Percentiles rank a stretch among this genome's conserved stretches.
These are phyloP conservation scores for Globisporangium cederbergense DNA, from an alignment of 352 stramenopile species.

Conservation along the genomic window DNA sequence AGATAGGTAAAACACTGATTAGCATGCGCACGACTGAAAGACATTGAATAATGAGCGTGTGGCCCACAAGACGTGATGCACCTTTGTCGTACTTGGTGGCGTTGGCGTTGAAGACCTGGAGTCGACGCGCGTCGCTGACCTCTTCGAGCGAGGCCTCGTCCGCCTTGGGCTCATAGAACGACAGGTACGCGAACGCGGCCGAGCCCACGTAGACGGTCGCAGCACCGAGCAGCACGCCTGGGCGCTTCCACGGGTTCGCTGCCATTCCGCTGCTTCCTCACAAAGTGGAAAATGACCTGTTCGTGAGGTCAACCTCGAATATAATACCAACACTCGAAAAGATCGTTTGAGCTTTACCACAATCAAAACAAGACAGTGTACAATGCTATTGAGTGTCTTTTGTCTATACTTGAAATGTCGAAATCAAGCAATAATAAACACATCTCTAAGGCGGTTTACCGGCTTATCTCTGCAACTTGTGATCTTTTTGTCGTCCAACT, in stretches of 20 bases:
- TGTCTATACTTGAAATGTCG: too few relatives aligned
- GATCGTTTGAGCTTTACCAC: neutral
- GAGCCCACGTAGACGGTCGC: slow-evolving; percentile 55
- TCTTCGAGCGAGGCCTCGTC: slow-evolving; percentile 14
- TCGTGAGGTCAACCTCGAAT: too few relatives aligned
- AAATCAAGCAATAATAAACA: neutral
- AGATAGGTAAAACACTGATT: too few relatives aligned
- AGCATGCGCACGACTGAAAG: neutral
- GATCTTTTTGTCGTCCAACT: neutral
- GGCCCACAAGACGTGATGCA: slow-evolving; percentile 13
- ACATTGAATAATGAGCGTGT: neutral
- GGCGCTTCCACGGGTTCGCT: slow-evolving; percentile 35
- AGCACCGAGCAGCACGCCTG: slow-evolving; percentile 51
- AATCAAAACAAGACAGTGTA: too few relatives aligned
- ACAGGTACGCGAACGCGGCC: slow-evolving; percentile 59
- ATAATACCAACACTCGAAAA: neutral
- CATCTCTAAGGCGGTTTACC: neutral
- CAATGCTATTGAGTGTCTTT: too few relatives aligned
- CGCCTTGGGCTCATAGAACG: slow-evolving; percentile 67
- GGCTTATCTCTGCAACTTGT: neutral
- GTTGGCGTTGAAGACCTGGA: slow-evolving; percentile 70
- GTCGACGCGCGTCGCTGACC: slow-evolving; percentile 49
- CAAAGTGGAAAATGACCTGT: neutral
- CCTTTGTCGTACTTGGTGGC: slow-evolving; percentile 69
- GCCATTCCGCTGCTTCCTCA: slow-evolving; percentile 18